These are phyloP conservation scores for Rhynchosporium secalis DNA, from an alignment of 2,329 filamentous ascomycete species.

Conservation along the genomic window DNA sequence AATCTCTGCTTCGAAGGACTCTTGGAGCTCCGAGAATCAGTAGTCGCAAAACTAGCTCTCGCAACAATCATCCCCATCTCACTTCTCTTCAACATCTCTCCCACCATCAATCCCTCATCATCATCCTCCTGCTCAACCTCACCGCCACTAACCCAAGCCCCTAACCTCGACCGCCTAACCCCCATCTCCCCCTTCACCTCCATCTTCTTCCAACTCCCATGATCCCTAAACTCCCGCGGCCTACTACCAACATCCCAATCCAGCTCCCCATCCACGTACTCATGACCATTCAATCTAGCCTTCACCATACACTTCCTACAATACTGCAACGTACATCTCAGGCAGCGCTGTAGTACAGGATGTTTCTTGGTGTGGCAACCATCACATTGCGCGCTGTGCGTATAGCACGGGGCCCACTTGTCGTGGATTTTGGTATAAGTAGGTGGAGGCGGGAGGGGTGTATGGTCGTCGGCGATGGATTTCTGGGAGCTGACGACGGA, in stretches of 20 bases:
- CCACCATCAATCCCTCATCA: too few relatives aligned
- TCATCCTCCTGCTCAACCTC: background rate
- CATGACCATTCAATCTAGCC: background rate
- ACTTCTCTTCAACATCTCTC: background rate
- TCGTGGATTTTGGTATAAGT: background rate
- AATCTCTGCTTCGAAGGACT: background rate
- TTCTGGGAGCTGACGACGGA: background rate
- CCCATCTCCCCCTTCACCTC: background rate
- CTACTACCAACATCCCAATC: background rate
- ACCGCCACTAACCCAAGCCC: background rate
- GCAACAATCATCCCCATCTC: too few relatives aligned
- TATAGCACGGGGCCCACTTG: background rate
- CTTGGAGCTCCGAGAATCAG: too few relatives aligned
- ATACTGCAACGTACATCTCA: background rate
- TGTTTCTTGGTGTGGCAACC: slow-evolving; percentile 8
- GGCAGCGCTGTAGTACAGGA: background rate
- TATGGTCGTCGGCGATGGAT: background rate
- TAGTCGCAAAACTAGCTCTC: too few relatives aligned
- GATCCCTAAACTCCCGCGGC: background rate
- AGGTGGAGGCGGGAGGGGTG: background rate
- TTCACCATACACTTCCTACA: background rate
- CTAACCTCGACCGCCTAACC: background rate
- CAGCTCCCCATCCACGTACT: background rate
- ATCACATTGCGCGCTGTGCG: slow-evolving; percentile 1
- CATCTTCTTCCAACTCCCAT: slow-evolving; percentile 4